A percentile compares a stretch with the other conserved stretches of the same genome.
Conservation (phyloP, 2,329 filamentous ascomycete genomes). For the Stemphylium lycopersici region DNA sequence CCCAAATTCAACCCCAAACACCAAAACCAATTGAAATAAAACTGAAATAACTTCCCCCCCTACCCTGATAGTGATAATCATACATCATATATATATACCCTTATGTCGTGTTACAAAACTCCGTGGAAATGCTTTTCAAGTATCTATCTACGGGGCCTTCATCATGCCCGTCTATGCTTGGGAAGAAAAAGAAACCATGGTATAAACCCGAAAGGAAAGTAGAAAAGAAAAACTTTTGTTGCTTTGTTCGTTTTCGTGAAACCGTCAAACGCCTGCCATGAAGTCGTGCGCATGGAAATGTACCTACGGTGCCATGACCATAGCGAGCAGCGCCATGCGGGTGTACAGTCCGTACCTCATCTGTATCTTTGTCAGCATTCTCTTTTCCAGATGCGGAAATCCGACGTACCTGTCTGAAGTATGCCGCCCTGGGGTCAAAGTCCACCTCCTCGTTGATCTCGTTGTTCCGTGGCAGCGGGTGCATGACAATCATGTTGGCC, state of each 20-base stretch:
- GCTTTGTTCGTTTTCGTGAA: constrained; percentile 18
- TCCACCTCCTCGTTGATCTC: constrained; percentile 97
- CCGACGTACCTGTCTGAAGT: constrained; percentile 92
- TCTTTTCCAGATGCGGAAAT: neutral
- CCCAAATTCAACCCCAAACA: neutral
- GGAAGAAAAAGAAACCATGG: neutral
- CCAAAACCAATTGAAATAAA: constrained; percentile 13
- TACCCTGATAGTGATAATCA: constrained; percentile 22
- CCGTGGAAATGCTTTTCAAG: constrained; percentile 16
- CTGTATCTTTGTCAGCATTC: constrained; percentile 61
- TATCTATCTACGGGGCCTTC: constrained; percentile 11
- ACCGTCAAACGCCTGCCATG: constrained; percentile 16
- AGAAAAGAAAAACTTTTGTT: constrained; percentile 5
- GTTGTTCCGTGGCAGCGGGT: constrained; percentile 90
- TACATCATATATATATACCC: constrained; percentile 28
- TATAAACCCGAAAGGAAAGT: constrained; percentile 10
- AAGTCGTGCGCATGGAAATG: constrained; percentile 7
- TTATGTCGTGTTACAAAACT: constrained; percentile 1
- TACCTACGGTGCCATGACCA: constrained; percentile 73
- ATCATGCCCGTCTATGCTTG: constrained; percentile 1
- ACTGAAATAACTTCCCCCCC: constrained; percentile 16
- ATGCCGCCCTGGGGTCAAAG: constrained; percentile 94
- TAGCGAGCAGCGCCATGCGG: constrained; percentile 93
- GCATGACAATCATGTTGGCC: constrained; percentile 90
- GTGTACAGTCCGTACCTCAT: constrained; percentile 98